Base-by-base conservation (phyloP, 2,329 filamentous ascomycete genomes). In the Fusarium ramigenum region DNA sequence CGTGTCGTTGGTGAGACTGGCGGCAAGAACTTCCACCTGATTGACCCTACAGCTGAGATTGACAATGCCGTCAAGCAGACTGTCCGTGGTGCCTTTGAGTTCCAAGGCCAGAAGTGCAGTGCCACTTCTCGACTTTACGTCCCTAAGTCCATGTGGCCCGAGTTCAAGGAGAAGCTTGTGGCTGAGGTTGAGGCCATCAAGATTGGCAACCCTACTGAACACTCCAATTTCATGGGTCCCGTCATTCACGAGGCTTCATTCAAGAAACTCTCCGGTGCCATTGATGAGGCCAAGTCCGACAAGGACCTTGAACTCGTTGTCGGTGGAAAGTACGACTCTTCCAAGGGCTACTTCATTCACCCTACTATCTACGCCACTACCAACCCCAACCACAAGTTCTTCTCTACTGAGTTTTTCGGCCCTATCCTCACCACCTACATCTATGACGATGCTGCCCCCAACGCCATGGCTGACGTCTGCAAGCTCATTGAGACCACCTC, bases 1-100 rank as follows among this genome's bases (percentile, higher is more conserved):
- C 92, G 94, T 77, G 93, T 97, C 73, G 93, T 97, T 9, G 94
- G 94, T 69, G 94, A 97, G 87, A 97, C 94, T 34, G 94, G 94
- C 68, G 94, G 94, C 81, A 97, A 97, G 90, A 97, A 97, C 87
- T 97, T 95, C 87, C 94, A 97, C 82, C 84, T 97, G 59, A 83
- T 97, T 37, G 94, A 97, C 85, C 85, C 87, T 50, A 91, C 90
- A 7, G 94, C 94, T 43, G 93, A 97, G 76, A 84, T 96, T 56
- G 85, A 90, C 69, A 96, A 96, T 79, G 94, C 94, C 16, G 93
- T 89, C 39, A 87, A 93, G 74, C 93, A 97, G 82, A 96, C 93
- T 9, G 89, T 97, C 37, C 93, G 95, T 63, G 94, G 93, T 53
- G 94, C 94, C 5, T 97, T 97, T 79, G 95, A 97, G 82, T 97